phyloP scores from a whole-genome alignment of 257 asterid species.

The Jacaranda copaia region DNA sequence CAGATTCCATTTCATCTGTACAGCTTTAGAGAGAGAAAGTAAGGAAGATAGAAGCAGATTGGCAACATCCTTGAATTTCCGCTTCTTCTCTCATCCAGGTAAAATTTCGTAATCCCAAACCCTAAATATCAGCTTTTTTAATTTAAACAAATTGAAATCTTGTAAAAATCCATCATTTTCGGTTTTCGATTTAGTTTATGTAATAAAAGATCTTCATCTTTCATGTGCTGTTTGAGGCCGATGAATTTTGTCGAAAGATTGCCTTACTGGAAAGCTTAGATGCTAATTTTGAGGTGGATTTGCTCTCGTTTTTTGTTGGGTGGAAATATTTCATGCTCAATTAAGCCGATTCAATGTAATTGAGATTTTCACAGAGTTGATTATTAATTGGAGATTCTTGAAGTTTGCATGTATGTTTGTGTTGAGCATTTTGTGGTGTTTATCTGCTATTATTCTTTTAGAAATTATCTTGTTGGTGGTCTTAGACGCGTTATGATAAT shows the following conservation, averaged over 20 bases:
- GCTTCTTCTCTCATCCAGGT: slow-evolving; percentile 44
- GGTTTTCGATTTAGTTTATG: not conserved
- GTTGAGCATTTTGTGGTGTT: slow-evolving; percentile 21
- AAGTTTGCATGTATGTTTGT: slow-evolving; percentile 31
- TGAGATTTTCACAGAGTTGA: slow-evolving; percentile 39
- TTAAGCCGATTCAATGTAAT: slow-evolving; percentile 42
- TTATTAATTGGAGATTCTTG: slow-evolving; percentile 30
- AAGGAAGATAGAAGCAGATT: slow-evolving; percentile 21
- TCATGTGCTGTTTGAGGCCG: slow-evolving; percentile 20
- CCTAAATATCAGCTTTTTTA: slow-evolving; percentile 36
- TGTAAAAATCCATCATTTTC: slow-evolving; percentile 10
- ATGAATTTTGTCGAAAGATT: slow-evolving; percentile 25
- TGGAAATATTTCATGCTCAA: slow-evolving; percentile 36
- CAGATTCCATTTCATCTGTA: slow-evolving; percentile 36
- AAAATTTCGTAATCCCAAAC: slow-evolving; percentile 44
- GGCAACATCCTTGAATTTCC: slow-evolving; percentile 41
- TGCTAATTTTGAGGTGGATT: slow-evolving; percentile 33
- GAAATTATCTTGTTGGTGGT: not conserved
- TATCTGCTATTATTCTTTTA: not conserved
- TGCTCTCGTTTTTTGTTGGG: slow-evolving; percentile 9
- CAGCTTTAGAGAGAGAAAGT: slow-evolving; percentile 46
- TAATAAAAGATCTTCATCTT: not conserved
- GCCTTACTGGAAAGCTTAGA: slow-evolving; percentile 29
- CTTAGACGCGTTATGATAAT: slow-evolving; percentile 5
- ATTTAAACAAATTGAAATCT: not conserved